Conservation (phyloP, 73 alveolate species). For the Tetrahymena thermophila region DNA sequence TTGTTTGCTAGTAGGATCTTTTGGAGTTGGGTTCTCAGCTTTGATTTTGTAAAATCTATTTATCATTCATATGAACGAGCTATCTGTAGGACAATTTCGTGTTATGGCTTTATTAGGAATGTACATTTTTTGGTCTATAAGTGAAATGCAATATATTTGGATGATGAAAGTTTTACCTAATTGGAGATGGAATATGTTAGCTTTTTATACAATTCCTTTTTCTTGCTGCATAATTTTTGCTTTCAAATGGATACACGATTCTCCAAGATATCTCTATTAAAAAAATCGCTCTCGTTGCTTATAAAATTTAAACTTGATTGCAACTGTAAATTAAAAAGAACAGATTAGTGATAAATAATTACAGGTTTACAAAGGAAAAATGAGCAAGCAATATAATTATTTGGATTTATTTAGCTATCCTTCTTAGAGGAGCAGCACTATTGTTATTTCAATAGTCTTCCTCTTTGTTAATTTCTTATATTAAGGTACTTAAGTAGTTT, state of each 20-base stretch:
- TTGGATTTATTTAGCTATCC: background rate
- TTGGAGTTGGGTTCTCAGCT: background rate
- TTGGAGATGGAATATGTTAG: background rate
- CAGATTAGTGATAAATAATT: background rate
- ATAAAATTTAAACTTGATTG: background rate
- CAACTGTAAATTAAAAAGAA: background rate
- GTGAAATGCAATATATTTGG: background rate
- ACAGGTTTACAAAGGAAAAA: background rate
- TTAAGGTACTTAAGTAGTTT: background rate
- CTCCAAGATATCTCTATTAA: background rate
- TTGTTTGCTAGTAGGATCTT: background rate
- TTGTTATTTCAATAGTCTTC: background rate
- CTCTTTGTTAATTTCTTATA: background rate
- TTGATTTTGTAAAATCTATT: background rate
- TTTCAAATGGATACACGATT: background rate
- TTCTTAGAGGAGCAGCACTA: background rate
- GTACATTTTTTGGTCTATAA: background rate
- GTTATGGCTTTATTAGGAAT: background rate
- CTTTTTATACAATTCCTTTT: background rate
- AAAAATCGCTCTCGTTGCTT: background rate
- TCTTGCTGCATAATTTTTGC: background rate
- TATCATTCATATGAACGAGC: background rate
- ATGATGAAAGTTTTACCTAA: background rate
- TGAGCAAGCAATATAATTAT: background rate
- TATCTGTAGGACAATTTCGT: background rate